These are phyloP conservation scores for Citrus glauca DNA, from an alignment of 345 rosid species.

Conservation along the genomic window DNA sequence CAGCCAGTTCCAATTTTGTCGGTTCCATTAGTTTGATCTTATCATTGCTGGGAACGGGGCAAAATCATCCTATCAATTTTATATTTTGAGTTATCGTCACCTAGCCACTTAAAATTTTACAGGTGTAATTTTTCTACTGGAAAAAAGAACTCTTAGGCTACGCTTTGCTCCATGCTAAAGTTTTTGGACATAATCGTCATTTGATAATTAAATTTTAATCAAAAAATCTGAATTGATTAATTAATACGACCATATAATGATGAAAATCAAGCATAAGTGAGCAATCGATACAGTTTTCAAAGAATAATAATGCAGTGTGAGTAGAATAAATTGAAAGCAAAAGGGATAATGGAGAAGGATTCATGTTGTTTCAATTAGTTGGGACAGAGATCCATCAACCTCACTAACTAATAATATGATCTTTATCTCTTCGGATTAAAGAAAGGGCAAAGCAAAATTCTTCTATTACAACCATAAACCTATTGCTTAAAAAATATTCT, in stretches of 20 bases:
- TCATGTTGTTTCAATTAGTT: background rate
- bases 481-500: background rate
- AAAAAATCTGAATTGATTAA: too few relatives aligned
- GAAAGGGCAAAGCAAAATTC: background rate
- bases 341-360: background rate
- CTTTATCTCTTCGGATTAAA: background rate
- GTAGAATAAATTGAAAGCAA: background rate
- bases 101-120: too few relatives aligned
- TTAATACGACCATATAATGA: background rate
- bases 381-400: background rate
- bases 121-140: too few relatives aligned
- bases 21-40: too few relatives aligned
- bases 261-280: background rate
- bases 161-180: too few relatives aligned
- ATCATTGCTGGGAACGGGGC: too few relatives aligned
- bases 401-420: background rate
- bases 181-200: too few relatives aligned
- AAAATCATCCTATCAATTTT: too few relatives aligned
- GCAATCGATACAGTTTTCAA: background rate
- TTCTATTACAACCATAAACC: background rate
- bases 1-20: too few relatives aligned
- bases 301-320: background rate
- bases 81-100: too few relatives aligned
- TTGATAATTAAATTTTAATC: too few relatives aligned
- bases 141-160: too few relatives aligned